Base-by-base conservation (phyloP, 306 rosid genomes). In the Astragalus membranaceus region DNA sequence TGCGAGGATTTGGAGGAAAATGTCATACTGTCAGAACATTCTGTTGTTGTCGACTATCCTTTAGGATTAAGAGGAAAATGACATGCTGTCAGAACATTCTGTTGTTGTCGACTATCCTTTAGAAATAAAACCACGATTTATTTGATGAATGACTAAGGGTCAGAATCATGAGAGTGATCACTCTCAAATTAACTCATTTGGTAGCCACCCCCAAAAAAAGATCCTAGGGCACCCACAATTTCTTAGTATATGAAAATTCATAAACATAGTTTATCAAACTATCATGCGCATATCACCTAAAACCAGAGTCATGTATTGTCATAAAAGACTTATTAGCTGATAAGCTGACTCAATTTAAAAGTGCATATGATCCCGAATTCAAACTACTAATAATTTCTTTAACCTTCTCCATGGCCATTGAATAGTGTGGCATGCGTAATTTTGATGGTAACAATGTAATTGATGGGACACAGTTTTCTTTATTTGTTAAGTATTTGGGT, bases 401-500 rank as follows among this genome's bases (percentile, higher is more conserved):
- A 74, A 51, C 12, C 30, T 75, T 65, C 41, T 42, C 5, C 52
- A n/a, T 39, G 57, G 59, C 12, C 52, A 44, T 70, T 43, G 42
- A 50, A 48, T 36, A 32, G 16, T 62, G 33, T 53, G 67, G 16
- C 44, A 10, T 44, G 52, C 53, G 46, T 69, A 42, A 51, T 69
- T 58, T 76, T 51, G 10, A 60, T 58, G 58, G 64, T 46, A 42
- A 49, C 7, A 35, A 63, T 70, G 50, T 63, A 32, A 20, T 36
- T 20, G 36, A 3, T 44, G 11, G 53, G 15, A 39, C 14, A 37
- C 16, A 8, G 43, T 50, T 68, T 53, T 62, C 8, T 62, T 63
- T 74, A 52, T 26, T 70, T 55, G 53, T 56, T n/a, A 37, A 14
- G 30, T 49, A 47, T 15, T 72, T 42, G 56, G n/a, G 65, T 67